Base-by-base conservation (phyloP, 1,139 yeast genomes). In the Chernovozyma sophiae-reginae region DNA sequence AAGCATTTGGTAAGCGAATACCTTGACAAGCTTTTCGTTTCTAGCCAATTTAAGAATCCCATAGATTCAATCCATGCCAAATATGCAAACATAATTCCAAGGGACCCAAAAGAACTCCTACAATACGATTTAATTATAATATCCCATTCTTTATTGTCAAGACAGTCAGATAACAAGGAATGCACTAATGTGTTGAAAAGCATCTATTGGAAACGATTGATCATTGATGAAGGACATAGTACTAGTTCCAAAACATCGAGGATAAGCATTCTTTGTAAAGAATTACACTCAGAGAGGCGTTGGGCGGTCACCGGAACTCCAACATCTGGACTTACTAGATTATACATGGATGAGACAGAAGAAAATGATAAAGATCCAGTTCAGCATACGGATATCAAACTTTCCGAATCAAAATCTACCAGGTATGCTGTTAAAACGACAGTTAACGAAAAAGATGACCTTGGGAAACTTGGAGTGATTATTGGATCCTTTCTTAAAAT, bases 291-390 rank as follows among this genome's bases (percentile, higher is more conserved):
- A 8, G 89, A 82, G 49, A 62, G 86, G 35, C 65, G 75, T 42
- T 82, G 89, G 90, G 80, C 81, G 0, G 85, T 82, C 1, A 77
- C 85, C 0, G 89, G 90, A 24, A 82, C 89, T 0, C 89, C 89
- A 2, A 81, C 87, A 0, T 71, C 84, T 0, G 89, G 89, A 0
- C 58, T 81, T 40, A 80, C 86, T 0, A 71, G 71, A 32, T 53
- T 81, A 3, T 74, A 78, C 42, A 68, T 80, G 68, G 75, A 72
- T 44, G 77, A 73, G 43, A 69, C 63, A 31, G 53, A 52, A 27
- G 60, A 61, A 29, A 58, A 57, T 12, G 31, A 35, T 2, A 10
- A 20, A 20, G 10, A 20, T 20, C 6, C 16, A 25, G 4, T 25
- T 30, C 19, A 46, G 44, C 14, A n/a, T n/a, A n/a, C n/a, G n/a